Conservation (phyloP, 257 asterid genomes). For the Coffea eugenioides region DNA sequence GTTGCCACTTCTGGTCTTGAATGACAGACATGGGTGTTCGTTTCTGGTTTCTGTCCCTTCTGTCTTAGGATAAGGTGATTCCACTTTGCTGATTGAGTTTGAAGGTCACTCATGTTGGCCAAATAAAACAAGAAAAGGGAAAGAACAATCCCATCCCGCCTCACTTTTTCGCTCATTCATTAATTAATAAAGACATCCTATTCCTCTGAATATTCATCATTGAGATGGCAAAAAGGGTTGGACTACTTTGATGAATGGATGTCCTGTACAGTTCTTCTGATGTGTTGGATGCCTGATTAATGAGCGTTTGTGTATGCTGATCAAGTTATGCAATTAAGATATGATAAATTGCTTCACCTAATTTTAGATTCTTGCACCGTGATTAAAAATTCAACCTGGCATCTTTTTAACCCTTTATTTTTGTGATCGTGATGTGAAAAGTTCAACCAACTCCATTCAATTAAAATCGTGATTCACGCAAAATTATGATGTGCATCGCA, state of each 20-base stretch:
- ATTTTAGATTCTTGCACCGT: not conserved
- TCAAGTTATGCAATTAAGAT: not conserved
- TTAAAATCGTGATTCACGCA: not conserved
- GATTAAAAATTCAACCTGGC: not conserved
- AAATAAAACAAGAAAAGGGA: not conserved
- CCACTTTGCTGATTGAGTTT: not conserved
- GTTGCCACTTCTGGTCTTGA: not conserved
- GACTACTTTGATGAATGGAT: not conserved
- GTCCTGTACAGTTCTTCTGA: not conserved
- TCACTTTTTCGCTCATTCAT: not conserved
- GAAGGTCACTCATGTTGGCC: not conserved
- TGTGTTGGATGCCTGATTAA: not conserved
- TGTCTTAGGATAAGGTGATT: not conserved
- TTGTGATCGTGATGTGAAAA: not conserved
- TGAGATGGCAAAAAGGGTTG: not conserved
- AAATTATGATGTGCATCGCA: not conserved
- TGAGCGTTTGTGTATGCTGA: not conserved
- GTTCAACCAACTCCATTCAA: not conserved
- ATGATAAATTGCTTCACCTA: not conserved
- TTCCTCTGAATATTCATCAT: not conserved
- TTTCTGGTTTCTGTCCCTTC: slow-evolving; percentile 10
- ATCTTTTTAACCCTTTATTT: not conserved
- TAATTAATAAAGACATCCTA: not conserved
- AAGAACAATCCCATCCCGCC: not conserved
- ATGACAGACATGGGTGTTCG: not conserved